phyloP scores from a whole-genome alignment of 768 basidiomycete genomes.

The Naganishia vishniacii region DNA sequence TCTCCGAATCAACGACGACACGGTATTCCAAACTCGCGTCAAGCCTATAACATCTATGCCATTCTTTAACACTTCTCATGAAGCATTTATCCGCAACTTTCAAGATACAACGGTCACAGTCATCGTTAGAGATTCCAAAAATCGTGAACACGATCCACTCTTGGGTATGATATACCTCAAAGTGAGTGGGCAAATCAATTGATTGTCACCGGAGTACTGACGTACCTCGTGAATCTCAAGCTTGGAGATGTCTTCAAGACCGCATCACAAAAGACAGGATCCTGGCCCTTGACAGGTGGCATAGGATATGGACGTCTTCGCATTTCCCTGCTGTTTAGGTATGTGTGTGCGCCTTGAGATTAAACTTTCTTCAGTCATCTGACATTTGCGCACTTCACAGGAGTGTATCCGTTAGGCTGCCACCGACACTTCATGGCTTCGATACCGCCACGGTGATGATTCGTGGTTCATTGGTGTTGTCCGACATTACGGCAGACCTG shows the following conservation, averaged over 20 bases:
- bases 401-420: constrained; percentile 3
- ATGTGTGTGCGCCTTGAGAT: neutral
- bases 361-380: neutral
- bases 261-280: constrained; percentile 17
- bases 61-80: constrained; percentile 22
- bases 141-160: constrained; percentile 21
- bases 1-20: constrained; percentile 25
- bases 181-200: constrained; percentile 6
- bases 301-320: constrained; percentile 21
- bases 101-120: neutral
- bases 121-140: constrained; percentile 18
- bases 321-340: constrained; percentile 21
- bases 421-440: constrained; percentile 18
- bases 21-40: constrained; percentile 21
- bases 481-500: neutral
- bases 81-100: constrained; percentile 23
- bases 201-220: neutral
- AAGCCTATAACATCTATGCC: constrained; percentile 23
- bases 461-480: constrained; percentile 1
- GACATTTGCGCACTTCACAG: no score
- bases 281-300: constrained; percentile 12
- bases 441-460: constrained; percentile 19
- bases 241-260: constrained; percentile 16
- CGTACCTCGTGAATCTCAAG: no score
- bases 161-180: constrained; percentile 22